Evolutionary conservation across 192 early-diverging fungal species (phyloP).

Genomic region (Entomortierella parvispora): DNA sequence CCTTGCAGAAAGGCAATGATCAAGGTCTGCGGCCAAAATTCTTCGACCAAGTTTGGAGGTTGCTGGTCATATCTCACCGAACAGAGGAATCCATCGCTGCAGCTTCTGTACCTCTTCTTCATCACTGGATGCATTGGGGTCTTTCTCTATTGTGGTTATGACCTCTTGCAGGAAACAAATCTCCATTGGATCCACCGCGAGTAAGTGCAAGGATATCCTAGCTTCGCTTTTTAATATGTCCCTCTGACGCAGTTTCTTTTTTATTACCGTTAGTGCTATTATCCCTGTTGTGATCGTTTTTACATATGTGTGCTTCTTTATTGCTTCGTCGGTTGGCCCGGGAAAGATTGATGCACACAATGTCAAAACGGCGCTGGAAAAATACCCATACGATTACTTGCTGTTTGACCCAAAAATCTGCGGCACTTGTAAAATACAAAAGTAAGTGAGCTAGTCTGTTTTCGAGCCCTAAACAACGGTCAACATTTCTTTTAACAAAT

Average conservation of each 20-base stretch:
- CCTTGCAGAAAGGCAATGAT: conserved; percentile 21
- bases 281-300: conserved; percentile 55
- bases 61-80: conserved; percentile 42
- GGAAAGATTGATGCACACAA: conserved; percentile 58
- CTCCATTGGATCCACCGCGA: conserved; percentile 24
- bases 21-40: conserved; percentile 24
- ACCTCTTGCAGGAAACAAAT: conserved; percentile 27
- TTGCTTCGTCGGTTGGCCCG: conserved; percentile 57
- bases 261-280: conserved; percentile 34
- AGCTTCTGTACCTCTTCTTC: conserved; percentile 44
- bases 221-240: background rate
- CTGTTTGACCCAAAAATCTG: conserved; percentile 61
- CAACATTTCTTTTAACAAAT: background rate
- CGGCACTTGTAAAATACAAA: conserved; percentile 59
- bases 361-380: conserved; percentile 46
- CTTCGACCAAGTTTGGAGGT: conserved; percentile 24
- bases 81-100: conserved; percentile 37
- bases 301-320: conserved; percentile 57
- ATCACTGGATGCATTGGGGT: conserved; percentile 40
- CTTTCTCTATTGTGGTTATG: conserved; percentile 35
- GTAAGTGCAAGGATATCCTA: conserved; percentile 5
- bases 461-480: background rate
- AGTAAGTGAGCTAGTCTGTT: conserved; percentile 40
- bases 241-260: background rate
- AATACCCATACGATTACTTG: conserved; percentile 58